These are phyloP conservation scores for Saturnispora quitensis DNA, from an alignment of 805 yeast genomes.

Conservation along the genomic window DNA sequence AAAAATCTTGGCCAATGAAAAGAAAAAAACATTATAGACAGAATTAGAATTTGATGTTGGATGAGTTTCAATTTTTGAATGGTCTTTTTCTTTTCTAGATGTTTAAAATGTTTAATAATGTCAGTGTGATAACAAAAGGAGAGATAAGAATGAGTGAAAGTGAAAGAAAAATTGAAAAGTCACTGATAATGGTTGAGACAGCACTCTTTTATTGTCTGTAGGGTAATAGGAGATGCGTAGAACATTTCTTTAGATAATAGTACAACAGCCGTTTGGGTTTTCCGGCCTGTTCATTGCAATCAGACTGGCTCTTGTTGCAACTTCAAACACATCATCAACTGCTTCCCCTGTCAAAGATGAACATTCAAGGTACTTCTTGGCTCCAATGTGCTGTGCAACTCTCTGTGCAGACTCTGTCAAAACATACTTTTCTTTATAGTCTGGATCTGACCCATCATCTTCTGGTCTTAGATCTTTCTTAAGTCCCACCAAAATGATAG, in stretches of 20 bases:
- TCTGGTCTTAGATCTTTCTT: constrained; percentile 66
- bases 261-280: constrained; percentile 34
- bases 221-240: background rate
- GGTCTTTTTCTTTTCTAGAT: background rate
- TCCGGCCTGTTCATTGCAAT: constrained; percentile 42
- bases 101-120: background rate
- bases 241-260: background rate
- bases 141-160: background rate
- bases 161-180: background rate
- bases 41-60: background rate
- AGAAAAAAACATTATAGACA: background rate
- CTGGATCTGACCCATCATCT: constrained; percentile 27
- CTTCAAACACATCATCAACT: constrained; percentile 88
- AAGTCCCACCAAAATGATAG: constrained; percentile 71
- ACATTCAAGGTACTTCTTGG: constrained; percentile 76
- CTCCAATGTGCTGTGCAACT: constrained; percentile 73
- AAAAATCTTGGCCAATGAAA: background rate
- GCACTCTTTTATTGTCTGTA: background rate
- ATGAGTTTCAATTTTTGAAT: background rate
- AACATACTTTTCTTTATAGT: constrained; percentile 37
- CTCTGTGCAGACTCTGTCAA: constrained; percentile 51
- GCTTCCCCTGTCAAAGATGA: constrained; percentile 91
- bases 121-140: background rate
- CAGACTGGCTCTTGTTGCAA: constrained; percentile 78
- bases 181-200: background rate